Evolutionary conservation across 805 yeast species (phyloP).

Genomic region (Maudiozyma serrabonitensis): DNA sequence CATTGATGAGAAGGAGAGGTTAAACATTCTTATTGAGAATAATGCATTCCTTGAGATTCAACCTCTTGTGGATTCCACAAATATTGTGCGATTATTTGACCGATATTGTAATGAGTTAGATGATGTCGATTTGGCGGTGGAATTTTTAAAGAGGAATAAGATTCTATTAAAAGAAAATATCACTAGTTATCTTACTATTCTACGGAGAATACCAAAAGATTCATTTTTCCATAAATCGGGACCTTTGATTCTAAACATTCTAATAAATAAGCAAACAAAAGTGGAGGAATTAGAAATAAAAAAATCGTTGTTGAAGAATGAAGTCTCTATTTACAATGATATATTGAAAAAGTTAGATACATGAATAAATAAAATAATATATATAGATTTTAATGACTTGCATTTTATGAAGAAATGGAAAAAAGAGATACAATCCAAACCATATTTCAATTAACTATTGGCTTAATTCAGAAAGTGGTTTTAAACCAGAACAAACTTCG

Average conservation of each 20-base stretch:
- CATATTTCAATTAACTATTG: background rate
- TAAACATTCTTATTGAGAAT: slow-evolving; percentile 12
- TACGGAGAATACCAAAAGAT: slow-evolving; percentile 13
- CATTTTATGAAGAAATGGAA: background rate
- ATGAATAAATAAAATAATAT: slow-evolving; percentile 2
- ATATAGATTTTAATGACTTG: background rate
- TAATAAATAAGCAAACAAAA: slow-evolving; percentile 7
- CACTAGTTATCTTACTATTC: slow-evolving; percentile 6
- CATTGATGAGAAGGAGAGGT: slow-evolving; percentile 4
- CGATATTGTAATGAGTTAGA: slow-evolving; percentile 11
- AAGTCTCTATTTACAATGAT: slow-evolving; percentile 9
- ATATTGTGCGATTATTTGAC: slow-evolving; percentile 11
- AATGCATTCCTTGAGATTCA: slow-evolving; percentile 24
- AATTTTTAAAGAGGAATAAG: slow-evolving; percentile 15
- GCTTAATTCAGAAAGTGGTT: slow-evolving; percentile 19
- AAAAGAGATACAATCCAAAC: too few relatives aligned
- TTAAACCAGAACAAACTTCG: slow-evolving; percentile 26
- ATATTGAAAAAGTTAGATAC: slow-evolving; percentile 4
- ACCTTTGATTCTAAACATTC: slow-evolving; percentile 9
- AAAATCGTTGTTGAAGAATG: slow-evolving; percentile 18
- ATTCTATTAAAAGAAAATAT: slow-evolving; percentile 4
- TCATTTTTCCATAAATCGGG: slow-evolving; percentile 9
- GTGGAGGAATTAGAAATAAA: slow-evolving; percentile 8
- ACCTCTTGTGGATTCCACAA: slow-evolving; percentile 4
- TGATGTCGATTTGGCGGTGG: slow-evolving; percentile 6